phyloP scores from a whole-genome alignment of 371 early-diverging fungal species.

The Mortierella polycephala region DNA sequence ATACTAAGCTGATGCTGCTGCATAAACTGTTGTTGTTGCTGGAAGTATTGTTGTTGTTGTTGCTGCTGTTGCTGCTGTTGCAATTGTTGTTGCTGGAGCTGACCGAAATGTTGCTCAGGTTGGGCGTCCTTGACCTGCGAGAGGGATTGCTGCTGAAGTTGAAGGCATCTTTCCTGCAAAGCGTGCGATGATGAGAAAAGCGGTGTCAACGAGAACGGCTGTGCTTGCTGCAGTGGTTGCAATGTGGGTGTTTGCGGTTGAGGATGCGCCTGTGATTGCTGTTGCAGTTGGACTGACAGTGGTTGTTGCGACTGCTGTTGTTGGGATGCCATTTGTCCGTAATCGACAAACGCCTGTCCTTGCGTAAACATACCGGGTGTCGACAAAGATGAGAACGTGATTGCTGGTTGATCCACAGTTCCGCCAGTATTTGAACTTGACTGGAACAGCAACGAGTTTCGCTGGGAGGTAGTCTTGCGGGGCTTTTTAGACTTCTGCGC shows the following conservation, averaged over 20 bases:
- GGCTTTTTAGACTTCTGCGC: conserved; percentile 14
- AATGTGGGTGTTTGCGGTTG: neutral
- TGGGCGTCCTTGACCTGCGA: too few relatives aligned
- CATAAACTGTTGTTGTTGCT: conserved; percentile 31
- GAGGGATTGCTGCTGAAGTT: neutral
- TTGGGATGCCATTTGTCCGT: conserved; percentile 14
- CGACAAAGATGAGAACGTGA: conserved; percentile 45
- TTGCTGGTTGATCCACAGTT: conserved; percentile 7
- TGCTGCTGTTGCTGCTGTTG: conserved; percentile 6
- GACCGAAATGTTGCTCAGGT: neutral
- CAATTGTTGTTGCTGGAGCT: neutral
- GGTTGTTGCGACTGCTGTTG: conserved; percentile 7
- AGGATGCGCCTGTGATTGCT: neutral
- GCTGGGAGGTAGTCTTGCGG: conserved; percentile 17
- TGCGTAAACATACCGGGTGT: conserved; percentile 46
- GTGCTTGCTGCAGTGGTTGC: conserved; percentile 1
- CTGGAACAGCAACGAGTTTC: conserved; percentile 30
- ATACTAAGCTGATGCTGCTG: conserved; percentile 1
- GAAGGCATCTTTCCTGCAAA: neutral
- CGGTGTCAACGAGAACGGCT: neutral
- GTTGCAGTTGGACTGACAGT: neutral
- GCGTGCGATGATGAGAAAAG: neutral
- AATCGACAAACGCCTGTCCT: conserved; percentile 36
- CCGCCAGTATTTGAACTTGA: neutral
- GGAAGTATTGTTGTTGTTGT: conserved; percentile 24